phyloP scores from a whole-genome alignment of 139 green algal species.

The Ettlia oleoabundans region DNA sequence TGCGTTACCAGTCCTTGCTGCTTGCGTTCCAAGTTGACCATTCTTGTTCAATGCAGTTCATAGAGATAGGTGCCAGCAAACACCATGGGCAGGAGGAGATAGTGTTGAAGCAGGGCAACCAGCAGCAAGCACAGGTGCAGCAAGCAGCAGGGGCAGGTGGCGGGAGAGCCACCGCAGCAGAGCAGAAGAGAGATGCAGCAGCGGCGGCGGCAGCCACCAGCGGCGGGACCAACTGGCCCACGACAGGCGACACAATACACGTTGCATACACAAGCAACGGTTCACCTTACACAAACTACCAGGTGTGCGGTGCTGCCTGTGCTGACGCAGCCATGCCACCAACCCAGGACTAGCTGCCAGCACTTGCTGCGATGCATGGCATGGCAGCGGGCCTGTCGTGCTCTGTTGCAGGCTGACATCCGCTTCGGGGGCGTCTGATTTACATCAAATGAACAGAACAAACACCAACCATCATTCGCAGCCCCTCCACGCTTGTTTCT shows the following conservation, averaged over 20 bases:
- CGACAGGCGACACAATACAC: slow-evolving; percentile 76
- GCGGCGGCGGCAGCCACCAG: neutral
- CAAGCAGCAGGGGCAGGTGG: neutral
- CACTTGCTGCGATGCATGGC: neutral
- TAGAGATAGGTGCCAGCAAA: slow-evolving; percentile 28
- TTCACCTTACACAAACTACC: slow-evolving; percentile 61
- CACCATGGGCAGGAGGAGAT: slow-evolving; percentile 16
- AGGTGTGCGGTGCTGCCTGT: slow-evolving; percentile 18
- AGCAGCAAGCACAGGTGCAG: neutral
- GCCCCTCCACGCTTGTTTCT: neutral
- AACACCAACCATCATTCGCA: too few species aligned
- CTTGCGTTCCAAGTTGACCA: neutral
- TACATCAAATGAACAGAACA: too few species aligned
- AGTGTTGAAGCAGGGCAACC: neutral
- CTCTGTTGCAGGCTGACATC: neutral
- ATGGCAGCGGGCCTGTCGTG: neutral
- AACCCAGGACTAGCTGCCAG: too few species aligned
- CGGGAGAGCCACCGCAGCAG: neutral
- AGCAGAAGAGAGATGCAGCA: slow-evolving; percentile 11
- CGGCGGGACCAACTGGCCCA: slow-evolving; percentile 1
- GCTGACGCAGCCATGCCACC: too few species aligned
- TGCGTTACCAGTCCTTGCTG: too few species aligned
- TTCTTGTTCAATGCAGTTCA: slow-evolving; percentile 12
- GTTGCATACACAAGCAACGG: slow-evolving; percentile 86
- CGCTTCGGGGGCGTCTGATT: too few species aligned